phyloP scores from a whole-genome alignment of 2,329 filamentous ascomycete species.

The Penicillium decumbens region DNA sequence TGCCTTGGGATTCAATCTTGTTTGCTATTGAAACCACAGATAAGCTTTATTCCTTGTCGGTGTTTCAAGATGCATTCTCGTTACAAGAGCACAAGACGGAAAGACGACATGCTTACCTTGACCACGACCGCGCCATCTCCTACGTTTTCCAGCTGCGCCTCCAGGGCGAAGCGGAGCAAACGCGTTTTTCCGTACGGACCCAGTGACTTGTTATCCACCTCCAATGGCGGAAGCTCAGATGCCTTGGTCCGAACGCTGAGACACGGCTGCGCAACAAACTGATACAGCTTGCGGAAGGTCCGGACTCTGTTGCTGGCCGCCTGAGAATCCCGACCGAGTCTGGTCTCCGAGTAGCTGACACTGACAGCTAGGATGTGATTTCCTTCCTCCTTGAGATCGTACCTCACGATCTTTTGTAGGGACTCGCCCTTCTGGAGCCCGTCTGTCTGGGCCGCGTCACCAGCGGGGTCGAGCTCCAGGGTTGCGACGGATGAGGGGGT shows the following conservation, averaged over 20 bases:
- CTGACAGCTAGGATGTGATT: constrained; percentile 91
- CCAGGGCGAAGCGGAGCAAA: constrained; percentile 64
- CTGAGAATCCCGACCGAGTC: constrained; percentile 44
- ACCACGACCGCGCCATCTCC: constrained; percentile 77
- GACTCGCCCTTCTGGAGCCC: constrained; percentile 53
- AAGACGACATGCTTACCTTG: constrained; percentile 49
- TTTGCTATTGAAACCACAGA: constrained; percentile 32
- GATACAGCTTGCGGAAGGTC: constrained; percentile 92
- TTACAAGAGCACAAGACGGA: neutral
- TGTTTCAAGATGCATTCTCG: neutral
- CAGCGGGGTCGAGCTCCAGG: constrained; percentile 51
- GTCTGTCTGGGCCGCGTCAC: constrained; percentile 45
- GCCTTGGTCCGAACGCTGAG: constrained; percentile 89
- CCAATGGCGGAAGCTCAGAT: constrained; percentile 54
- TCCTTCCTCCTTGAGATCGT: constrained; percentile 89
- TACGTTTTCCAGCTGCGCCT: constrained; percentile 94
- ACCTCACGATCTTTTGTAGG: constrained; percentile 74
- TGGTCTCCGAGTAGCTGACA: constrained; percentile 87
- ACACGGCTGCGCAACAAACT: constrained; percentile 88
- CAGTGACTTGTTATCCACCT: constrained; percentile 43
- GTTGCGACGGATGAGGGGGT: constrained; percentile 71
- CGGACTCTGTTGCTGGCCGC: constrained; percentile 61
- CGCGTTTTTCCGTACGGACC: constrained; percentile 43
- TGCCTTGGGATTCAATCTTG: constrained; percentile 47
- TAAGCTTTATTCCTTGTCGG: neutral